phyloP scores from a whole-genome alignment of 257 asterid species.

The Dorcoceras hygrometricum region DNA sequence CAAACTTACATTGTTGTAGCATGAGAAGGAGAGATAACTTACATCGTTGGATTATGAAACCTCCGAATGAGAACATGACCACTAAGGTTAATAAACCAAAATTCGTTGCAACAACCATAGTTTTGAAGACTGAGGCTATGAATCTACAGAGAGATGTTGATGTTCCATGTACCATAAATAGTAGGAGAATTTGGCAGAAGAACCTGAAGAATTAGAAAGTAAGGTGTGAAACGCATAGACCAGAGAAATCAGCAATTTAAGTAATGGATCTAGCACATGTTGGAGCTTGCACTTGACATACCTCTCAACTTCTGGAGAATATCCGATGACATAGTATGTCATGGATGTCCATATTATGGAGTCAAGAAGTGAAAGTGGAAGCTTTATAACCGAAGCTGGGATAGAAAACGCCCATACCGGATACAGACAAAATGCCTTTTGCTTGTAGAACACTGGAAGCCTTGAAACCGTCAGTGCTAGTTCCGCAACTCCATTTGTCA shows the following conservation, averaged over 20 bases:
- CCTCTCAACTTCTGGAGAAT: constrained; percentile 46
- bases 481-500: constrained; percentile 52
- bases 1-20: background rate
- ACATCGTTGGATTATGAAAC: constrained; percentile 43
- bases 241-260: background rate
- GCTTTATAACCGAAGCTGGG: constrained; percentile 46
- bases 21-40: constrained; percentile 23
- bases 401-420: constrained; percentile 57
- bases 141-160: constrained; percentile 47
- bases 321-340: constrained; percentile 45
- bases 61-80: constrained; percentile 36
- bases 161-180: constrained; percentile 41
- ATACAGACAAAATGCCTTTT: constrained; percentile 38
- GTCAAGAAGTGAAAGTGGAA: constrained; percentile 44
- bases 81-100: constrained; percentile 35
- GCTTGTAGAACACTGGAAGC: constrained; percentile 51
- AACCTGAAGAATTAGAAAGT: constrained; percentile 29
- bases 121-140: constrained; percentile 43
- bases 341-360: constrained; percentile 52
- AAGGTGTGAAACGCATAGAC: background rate
- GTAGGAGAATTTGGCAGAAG: constrained; percentile 39
- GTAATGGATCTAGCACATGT: background rate
- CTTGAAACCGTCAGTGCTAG: constrained; percentile 44
- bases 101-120: constrained; percentile 32
- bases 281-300: constrained; percentile 21